Evolutionary conservation across 371 early-diverging fungal genomes (phyloP).

Genomic region (Nematocida sp.): DNA sequence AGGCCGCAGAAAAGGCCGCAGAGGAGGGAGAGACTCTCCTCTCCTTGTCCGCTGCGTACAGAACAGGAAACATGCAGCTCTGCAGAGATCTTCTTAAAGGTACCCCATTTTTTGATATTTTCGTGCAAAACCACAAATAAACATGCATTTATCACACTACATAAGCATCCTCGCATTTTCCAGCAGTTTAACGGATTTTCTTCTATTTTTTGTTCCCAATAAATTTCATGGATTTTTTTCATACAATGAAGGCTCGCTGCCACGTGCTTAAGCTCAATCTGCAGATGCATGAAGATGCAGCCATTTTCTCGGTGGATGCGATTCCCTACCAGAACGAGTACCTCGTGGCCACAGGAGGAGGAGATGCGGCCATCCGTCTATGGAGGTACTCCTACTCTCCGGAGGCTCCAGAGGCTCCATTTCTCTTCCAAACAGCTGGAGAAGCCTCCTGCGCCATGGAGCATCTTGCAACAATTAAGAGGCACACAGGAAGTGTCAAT

Average conservation of each 20-base stretch:
- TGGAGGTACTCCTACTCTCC: conserved; percentile 57
- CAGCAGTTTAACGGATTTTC: too few species aligned
- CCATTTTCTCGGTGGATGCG: conserved; percentile 59
- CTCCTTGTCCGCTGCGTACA: conserved; percentile 55
- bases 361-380: conserved; percentile 60
- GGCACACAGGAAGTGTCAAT: conserved; percentile 61
- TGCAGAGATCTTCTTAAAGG: conserved; percentile 52
- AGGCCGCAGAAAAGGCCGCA: conserved; percentile 38
- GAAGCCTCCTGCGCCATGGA: conserved; percentile 50
- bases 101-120: conserved; percentile 52
- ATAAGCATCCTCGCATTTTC: too few species aligned
- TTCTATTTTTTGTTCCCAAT: too few species aligned
- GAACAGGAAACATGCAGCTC: conserved; percentile 43
- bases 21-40: conserved; percentile 53
- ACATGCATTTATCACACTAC: too few species aligned
- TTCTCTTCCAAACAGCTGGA: conserved; percentile 56
- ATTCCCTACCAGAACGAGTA: conserved; percentile 10
- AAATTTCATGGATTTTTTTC: conserved; percentile 30
- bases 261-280: conserved; percentile 65
- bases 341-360: conserved; percentile 64
- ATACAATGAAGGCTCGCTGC: conserved; percentile 11
- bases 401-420: conserved; percentile 3
- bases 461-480: conserved; percentile 53
- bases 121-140: conserved; percentile 45
- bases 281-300: conserved; percentile 65